phyloP scores from a whole-genome alignment of 768 basidiomycete genomes.

The Mycena venus region DNA sequence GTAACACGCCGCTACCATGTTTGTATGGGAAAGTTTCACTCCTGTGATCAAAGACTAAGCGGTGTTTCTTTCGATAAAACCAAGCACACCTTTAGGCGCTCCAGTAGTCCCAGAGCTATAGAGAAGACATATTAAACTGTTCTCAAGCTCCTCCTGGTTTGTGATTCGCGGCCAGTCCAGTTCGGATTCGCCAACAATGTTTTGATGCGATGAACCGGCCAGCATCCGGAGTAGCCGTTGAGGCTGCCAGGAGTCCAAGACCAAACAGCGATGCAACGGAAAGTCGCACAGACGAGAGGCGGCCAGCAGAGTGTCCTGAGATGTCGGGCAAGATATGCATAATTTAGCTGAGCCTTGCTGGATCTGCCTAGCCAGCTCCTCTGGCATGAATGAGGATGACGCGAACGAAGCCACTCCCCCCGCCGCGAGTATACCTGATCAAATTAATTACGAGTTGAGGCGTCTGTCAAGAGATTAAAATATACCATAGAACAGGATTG shows the following conservation, averaged over 20 bases:
- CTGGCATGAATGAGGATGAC: slow-evolving; percentile 18
- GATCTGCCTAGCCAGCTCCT: slow-evolving; percentile 24
- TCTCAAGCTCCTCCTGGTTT: slow-evolving; percentile 17
- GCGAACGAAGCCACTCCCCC: slow-evolving; percentile 29
- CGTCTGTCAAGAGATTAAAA: too few species aligned
- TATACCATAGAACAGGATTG: slow-evolving; percentile 28
- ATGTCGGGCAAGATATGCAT: slow-evolving; percentile 19
- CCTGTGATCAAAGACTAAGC: slow-evolving; percentile 6
- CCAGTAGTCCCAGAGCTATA: slow-evolving; percentile 31
- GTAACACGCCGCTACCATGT: slow-evolving; percentile 2
- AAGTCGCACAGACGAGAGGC: slow-evolving; percentile 19
- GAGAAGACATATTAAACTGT: slow-evolving; percentile 25
- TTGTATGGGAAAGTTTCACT: slow-evolving; percentile 29
- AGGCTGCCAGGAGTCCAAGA: slow-evolving; percentile 17
- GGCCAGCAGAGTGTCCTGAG: slow-evolving; percentile 2
- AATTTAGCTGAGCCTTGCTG: slow-evolving; percentile 24
- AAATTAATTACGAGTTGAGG: too few species aligned
- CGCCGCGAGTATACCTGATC: slow-evolving; percentile 30
- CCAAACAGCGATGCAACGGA: slow-evolving; percentile 22
- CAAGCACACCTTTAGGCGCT: slow-evolving; percentile 23
- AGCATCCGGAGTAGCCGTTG: slow-evolving; percentile 18
- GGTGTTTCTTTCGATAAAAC: background rate
- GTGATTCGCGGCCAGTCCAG: slow-evolving; percentile 29
- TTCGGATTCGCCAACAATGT: slow-evolving; percentile 18
- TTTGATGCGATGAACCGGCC: slow-evolving; percentile 9